Conservation (phyloP, 768 basidiomycete species). For the Pleurotus citrinopileatus region DNA sequence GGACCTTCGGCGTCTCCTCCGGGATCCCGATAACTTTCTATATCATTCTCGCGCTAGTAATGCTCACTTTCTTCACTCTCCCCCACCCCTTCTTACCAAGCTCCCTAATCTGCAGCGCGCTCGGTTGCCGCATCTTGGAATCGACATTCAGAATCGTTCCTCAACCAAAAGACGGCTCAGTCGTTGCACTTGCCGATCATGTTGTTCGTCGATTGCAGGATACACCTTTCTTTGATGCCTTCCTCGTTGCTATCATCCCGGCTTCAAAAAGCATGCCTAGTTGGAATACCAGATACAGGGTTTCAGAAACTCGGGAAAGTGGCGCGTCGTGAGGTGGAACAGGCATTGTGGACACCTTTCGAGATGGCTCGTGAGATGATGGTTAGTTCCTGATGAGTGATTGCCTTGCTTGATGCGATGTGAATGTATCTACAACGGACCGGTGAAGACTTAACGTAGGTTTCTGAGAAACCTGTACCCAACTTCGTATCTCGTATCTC, state of each 20-base stretch:
- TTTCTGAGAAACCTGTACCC: no score
- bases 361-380: no score
- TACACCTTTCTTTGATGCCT: conserved; percentile 50
- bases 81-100: neutral
- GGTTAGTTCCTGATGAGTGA: no score
- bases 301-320: neutral
- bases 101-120: neutral
- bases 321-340: neutral
- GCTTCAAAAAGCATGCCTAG: conserved; percentile 11
- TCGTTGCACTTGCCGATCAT: conserved; percentile 48
- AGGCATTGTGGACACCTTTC: neutral
- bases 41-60: conserved; percentile 49
- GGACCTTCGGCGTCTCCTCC: conserved; percentile 37
- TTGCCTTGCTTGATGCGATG: no score
- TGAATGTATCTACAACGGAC: no score
- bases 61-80: neutral
- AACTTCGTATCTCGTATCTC: no score
- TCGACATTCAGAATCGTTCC: conserved; percentile 48
- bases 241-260: conserved; percentile 50
- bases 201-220: conserved; percentile 49
- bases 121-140: neutral
- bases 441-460: no score
- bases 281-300: neutral
- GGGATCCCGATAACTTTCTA: conserved; percentile 39
- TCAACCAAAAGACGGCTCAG: conserved; percentile 38